Evolutionary conservation across 495 filamentous ascomycete genomes (phyloP), one percentile per base, ranked within the genome.

Genomic region (Astrothelium subdiscretum): DNA sequence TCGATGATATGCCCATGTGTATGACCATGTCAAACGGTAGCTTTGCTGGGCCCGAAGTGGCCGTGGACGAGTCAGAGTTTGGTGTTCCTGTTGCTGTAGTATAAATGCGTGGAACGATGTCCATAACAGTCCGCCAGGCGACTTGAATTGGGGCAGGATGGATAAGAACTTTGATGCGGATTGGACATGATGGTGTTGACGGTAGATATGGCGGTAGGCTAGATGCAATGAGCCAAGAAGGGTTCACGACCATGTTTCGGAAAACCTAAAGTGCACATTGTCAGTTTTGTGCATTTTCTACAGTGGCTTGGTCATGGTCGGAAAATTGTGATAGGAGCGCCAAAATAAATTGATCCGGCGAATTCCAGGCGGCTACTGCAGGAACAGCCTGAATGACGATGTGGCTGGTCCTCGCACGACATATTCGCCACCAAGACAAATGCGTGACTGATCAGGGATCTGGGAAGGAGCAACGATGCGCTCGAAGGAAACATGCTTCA

Each of bases 1-100:
- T 85, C 0, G 87, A 81, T 0, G 90, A 89, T 77, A 95, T 89
- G 40, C 91, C 91, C 62, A 96, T 87, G 69, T 92, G 89, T 4
- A 96, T 72, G 13, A 85, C 78, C 24, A 86, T 72, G 71, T 91
- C 87, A 24, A 86, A 81, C 44, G 48, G 48, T 11, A 29, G 48
- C 20, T 54, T 54, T 3, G n/a, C 5, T 8, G 22, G 22, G 48
- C 76, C 78, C 5, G 76, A 74, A 11, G 71, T 69, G 22, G 48
- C 3, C 8, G 48, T 10, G 3, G 24, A 3, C 8, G 48, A 69
- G 59, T 72, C 75, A 20, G 73, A 67, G 11, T 72, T 6, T 5
- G 43, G 20, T 22, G 6, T 12, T 29, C 5, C 22, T 10, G 48
- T 12, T 54, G 8, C 69, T 15, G 57, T 44, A 11, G 69, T 67